Evolutionary conservation across 352 stramenopile species (phyloP).

Genomic region (Phytophthora syringae): DNA sequence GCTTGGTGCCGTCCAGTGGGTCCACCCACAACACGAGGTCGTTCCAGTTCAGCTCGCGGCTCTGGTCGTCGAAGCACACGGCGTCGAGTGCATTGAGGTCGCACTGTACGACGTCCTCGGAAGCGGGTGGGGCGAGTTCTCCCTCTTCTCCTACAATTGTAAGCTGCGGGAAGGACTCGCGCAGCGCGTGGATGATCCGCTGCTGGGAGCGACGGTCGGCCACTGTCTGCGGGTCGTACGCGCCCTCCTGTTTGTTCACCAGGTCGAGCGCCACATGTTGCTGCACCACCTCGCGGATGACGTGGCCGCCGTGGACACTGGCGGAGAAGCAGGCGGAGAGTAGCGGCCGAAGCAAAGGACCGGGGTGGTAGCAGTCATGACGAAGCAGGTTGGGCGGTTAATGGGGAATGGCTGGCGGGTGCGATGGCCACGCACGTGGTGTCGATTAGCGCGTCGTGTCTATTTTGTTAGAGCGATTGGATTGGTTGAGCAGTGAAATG

Average conservation of each 20-base stretch:
- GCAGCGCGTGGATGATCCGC: conserved; percentile 69
- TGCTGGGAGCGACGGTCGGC: conserved; percentile 79
- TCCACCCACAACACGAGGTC: conserved; percentile 84
- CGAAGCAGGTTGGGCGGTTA: neutral
- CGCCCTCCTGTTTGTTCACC: conserved; percentile 79
- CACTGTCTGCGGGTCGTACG: conserved; percentile 82
- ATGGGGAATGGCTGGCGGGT: conserved; percentile 26
- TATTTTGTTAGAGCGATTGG: conserved; percentile 1
- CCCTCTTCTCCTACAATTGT: conserved; percentile 67
- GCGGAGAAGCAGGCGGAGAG: conserved; percentile 68
- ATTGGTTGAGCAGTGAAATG: conserved; percentile 1
- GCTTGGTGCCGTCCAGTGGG: conserved; percentile 80
- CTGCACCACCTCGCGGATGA: conserved; percentile 74
- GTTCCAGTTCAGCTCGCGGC: conserved; percentile 40
- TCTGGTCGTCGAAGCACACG: conserved; percentile 25
- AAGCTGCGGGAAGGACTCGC: conserved; percentile 56
- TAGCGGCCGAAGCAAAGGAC: conserved; percentile 46
- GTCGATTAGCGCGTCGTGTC: conserved; percentile 3
- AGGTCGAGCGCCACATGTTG: conserved; percentile 59
- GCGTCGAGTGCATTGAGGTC: conserved; percentile 39
- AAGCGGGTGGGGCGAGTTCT: conserved; percentile 54
- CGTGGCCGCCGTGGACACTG: conserved; percentile 54
- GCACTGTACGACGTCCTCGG: conserved; percentile 55
- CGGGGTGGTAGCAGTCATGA: conserved; percentile 18
- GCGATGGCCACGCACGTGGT: conserved; percentile 10